Evolutionary conservation across 129 eudicot species (phyloP), one percentile per base, ranked within the genome.

Genomic region (Flaveria ramosissima): DNA sequence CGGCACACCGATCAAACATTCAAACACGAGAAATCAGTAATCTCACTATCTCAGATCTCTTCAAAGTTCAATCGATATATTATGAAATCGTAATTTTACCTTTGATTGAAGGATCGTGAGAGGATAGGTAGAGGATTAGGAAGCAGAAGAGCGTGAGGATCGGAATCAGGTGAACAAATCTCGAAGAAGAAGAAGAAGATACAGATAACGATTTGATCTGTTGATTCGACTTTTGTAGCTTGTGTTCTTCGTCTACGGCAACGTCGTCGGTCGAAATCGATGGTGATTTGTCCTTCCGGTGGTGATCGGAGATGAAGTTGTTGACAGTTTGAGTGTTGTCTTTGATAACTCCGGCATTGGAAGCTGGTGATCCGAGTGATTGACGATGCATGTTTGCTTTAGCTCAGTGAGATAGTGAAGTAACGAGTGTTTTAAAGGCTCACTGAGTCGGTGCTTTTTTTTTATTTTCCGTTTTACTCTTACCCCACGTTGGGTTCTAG

Each of bases 141-240:
- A 82, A 82, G 75, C 85, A 82, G 23, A 82, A 45, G 75, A 82
- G 73, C 17, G 71, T 82, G 74, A 82, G 85, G 63, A 82, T 15
- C 42, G 85, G 85, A 71, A 82, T 82, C 10, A 82, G 61, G 78
- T 82, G 85, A 81, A 81, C 56, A 8, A 82, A 60, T 67, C 42
- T 71, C 2, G 75, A n/a, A 46, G 80, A 55, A 27, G 75, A n/a
- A 27, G 36, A 55, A 27, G 80, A 57, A 41, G 84, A 67, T 53
- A 19, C 24, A 13, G 30, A n/a, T 36, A 4, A 20, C 24, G 79
- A 62, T 26, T 62, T 62, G 10, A 36, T 36, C 41, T 62, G 68
- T 60, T 23, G 66, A 60, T 60, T 23, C 12, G 66, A 65, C 56
- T 82, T 76, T 45, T 61, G 77, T 20, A 74, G 64, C 21, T 82